Conservation (phyloP, 78 protist species). For the Emiliania huxleyi region DNA sequence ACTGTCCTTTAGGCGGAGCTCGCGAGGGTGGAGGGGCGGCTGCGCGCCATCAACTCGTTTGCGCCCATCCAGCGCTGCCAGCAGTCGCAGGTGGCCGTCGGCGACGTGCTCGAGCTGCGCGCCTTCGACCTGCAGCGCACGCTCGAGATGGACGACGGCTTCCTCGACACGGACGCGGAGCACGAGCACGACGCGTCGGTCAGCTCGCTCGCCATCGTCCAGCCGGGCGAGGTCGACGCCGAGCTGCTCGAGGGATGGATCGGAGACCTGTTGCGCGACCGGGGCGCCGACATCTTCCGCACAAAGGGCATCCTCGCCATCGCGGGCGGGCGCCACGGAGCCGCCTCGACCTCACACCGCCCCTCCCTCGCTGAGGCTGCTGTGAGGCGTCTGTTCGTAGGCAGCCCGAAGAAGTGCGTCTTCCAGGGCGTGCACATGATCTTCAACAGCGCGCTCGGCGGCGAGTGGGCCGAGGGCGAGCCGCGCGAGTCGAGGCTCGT, state of each 20-base stretch:
- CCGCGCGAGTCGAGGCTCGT: slow-evolving; percentile 15
- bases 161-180: slow-evolving; percentile 14
- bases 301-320: slow-evolving; percentile 29
- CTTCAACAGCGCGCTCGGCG: not conserved
- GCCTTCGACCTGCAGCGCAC: slow-evolving; percentile 31
- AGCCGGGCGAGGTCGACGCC: not conserved
- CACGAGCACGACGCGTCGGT: slow-evolving; percentile 25
- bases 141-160: not conserved
- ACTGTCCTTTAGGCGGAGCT: not conserved
- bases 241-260: not conserved
- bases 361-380: no score
- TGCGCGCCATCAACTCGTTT: not conserved
- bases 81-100: not conserved
- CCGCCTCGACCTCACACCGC: no score
- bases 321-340: not conserved
- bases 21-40: not conserved
- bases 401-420: no score
- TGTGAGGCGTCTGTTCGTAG: no score
- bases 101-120: not conserved
- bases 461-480: slow-evolving; percentile 2
- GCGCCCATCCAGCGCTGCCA: slow-evolving; percentile 7
- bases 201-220: not conserved
- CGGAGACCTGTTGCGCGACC: not conserved
- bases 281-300: slow-evolving; percentile 21
- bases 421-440: slow-evolving; percentile 41